These are phyloP conservation scores for Dichomitus squalens DNA, from an alignment of 1,284 basidiomycete species.

Conservation along the genomic window DNA sequence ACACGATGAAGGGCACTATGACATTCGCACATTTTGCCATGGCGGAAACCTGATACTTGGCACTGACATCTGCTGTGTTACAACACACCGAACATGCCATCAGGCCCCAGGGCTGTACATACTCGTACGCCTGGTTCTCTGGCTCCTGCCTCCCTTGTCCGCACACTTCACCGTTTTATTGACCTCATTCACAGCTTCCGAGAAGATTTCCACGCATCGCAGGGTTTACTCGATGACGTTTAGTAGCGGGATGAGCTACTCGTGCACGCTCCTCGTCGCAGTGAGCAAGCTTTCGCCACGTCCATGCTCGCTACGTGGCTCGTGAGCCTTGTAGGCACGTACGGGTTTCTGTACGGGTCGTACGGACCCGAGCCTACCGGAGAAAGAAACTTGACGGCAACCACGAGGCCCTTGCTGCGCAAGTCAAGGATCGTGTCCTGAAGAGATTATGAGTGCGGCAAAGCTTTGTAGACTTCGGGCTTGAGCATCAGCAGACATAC, in stretches of 20 bases:
- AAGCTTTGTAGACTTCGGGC: no score
- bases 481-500: no score
- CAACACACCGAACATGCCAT: no score
- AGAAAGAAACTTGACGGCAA: conserved; percentile 79
- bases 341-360: conserved; percentile 44
- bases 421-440: conserved; percentile 72
- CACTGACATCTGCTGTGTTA: no score
- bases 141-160: no score
- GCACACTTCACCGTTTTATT: conserved; percentile 41
- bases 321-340: conserved; percentile 67
- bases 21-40: no score
- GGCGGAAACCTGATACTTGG: no score
- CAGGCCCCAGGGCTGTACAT: no score
- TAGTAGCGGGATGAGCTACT: conserved; percentile 79
- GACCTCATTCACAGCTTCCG: conserved; percentile 63
- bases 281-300: conserved; percentile 81
- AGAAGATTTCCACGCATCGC: conserved; percentile 57
- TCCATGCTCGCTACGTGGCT: conserved; percentile 79
- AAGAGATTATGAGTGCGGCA: conserved; percentile 51
- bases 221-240: conserved; percentile 67
- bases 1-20: no score
- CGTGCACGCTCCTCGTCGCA: conserved; percentile 78
- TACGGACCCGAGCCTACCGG: conserved; percentile 46
- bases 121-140: no score
- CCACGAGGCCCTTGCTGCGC: conserved; percentile 80